phyloP scores from a whole-genome alignment of 495 filamentous ascomycete species.

The Aspergillus leporis region DNA sequence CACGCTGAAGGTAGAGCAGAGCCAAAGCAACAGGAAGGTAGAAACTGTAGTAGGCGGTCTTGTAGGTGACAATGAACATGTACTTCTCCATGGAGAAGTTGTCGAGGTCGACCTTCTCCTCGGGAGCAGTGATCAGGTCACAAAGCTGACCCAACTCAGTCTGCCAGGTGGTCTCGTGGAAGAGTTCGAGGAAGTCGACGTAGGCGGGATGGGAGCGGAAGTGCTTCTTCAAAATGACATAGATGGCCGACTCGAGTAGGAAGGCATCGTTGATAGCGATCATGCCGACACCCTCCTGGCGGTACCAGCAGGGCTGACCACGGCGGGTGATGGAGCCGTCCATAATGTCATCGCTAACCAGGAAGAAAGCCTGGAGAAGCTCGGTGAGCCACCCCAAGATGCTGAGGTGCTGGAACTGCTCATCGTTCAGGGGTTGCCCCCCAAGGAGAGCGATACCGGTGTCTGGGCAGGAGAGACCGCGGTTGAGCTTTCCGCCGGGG shows the following conservation, averaged over 20 bases:
- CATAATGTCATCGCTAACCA: constrained; percentile 99
- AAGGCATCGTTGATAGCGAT: constrained; percentile 98
- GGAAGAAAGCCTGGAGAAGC: constrained; percentile 96
- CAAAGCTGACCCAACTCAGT: constrained; percentile 94
- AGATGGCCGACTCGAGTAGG: constrained; percentile 90
- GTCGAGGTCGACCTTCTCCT: constrained; percentile 81
- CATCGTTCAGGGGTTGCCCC: constrained; percentile 64
- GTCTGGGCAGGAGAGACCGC: constrained; percentile 96
- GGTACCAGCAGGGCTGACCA: constrained; percentile 94
- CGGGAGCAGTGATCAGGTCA: constrained; percentile 93
- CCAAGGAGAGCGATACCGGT: constrained; percentile 77
- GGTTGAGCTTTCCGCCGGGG: constrained; percentile 95
- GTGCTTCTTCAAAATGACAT: constrained; percentile 86
- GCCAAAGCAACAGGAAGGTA: constrained; percentile 96
- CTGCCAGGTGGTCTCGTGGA: constrained; percentile 90
- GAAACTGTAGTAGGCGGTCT: constrained; percentile 98
- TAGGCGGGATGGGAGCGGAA: constrained; percentile 85
- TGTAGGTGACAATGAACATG: constrained; percentile 98
- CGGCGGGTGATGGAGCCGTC: constrained; percentile 90
- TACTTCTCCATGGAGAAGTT: constrained; percentile 96
- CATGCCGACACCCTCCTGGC: constrained; percentile 80
- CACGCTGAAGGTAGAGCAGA: constrained; percentile 75
- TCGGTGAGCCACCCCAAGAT: constrained; percentile 96
- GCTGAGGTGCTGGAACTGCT: constrained; percentile 82
- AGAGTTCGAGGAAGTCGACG: constrained; percentile 87